phyloP scores from a whole-genome alignment of 2,329 filamentous ascomycete genomes.

The Macroventuria anomochaeta region DNA sequence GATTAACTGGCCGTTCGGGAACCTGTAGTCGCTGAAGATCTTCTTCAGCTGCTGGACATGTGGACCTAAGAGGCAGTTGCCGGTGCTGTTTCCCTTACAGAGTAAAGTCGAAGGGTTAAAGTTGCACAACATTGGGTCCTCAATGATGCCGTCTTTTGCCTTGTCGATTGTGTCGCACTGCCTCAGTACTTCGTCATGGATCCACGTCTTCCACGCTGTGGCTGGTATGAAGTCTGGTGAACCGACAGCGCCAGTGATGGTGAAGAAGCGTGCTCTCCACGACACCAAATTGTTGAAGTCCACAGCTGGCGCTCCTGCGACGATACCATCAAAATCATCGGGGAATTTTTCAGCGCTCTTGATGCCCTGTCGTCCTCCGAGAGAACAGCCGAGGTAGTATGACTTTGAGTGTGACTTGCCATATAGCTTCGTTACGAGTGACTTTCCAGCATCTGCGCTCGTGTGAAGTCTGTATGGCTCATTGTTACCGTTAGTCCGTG shows the following conservation, averaged over 20 bases:
- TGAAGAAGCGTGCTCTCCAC: constrained; percentile 42
- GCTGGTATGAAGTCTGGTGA: constrained; percentile 33
- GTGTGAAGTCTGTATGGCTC: constrained; percentile 44
- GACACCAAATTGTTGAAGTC: constrained; percentile 40
- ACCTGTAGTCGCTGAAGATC: constrained; percentile 52
- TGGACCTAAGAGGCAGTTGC: constrained; percentile 50
- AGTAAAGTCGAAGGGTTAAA: constrained; percentile 49
- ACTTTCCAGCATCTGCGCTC: constrained; percentile 48
- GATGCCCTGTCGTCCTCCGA: constrained; percentile 44
- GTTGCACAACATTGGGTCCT: constrained; percentile 49
- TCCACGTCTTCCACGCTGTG: constrained; percentile 36
- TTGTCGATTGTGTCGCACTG: constrained; percentile 60
- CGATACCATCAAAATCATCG: constrained; percentile 44
- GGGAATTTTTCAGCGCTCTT: constrained; percentile 39
- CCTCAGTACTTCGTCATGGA: constrained; percentile 53
- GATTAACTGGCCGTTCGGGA: constrained; percentile 52
- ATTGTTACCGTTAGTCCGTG: neutral
- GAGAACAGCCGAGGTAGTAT: constrained; percentile 46
- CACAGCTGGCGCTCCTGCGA: constrained; percentile 41
- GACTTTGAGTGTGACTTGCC: constrained; percentile 46
- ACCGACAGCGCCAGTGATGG: constrained; percentile 30
- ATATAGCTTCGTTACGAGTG: constrained; percentile 49
- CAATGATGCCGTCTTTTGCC: constrained; percentile 56
- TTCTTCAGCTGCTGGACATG: constrained; percentile 54
- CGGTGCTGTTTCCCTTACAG: constrained; percentile 33